Percentiles rank a stretch among this genome's conserved stretches.
These are phyloP conservation scores for Thyridium curvatum DNA, from an alignment of 2,329 filamentous ascomycete genomes.

Conservation along the genomic window DNA sequence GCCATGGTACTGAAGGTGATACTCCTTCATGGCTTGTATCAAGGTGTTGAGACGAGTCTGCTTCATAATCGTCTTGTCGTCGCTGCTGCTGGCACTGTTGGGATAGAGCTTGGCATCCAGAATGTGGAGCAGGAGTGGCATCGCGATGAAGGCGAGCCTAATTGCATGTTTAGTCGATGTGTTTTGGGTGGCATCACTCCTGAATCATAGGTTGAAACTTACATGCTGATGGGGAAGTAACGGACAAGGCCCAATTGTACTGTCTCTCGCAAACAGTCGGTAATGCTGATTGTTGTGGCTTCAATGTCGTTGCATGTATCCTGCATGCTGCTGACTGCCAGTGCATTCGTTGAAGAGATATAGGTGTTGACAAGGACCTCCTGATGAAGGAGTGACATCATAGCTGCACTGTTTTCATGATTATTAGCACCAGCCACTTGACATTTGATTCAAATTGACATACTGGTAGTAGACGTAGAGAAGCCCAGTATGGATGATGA, in stretches of 20 bases:
- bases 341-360: too few species aligned
- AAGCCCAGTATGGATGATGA: conserved; percentile 37
- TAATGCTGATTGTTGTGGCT: conserved; percentile 33
- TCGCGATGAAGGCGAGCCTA: conserved; percentile 25
- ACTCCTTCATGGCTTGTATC: conserved; percentile 37
- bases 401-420: conserved; percentile 4
- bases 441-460: conserved; percentile 10
- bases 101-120: conserved; percentile 28
- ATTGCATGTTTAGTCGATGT: too few species aligned
- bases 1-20: conserved; percentile 36
- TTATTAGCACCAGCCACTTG: too few species aligned
- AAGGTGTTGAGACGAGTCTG: conserved; percentile 34
- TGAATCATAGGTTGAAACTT: too few species aligned
- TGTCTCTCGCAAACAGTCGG: conserved; percentile 37
- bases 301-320: conserved; percentile 34
- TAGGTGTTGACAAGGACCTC: too few species aligned
- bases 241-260: conserved; percentile 33
- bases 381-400: too few species aligned
- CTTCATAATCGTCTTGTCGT: conserved; percentile 24
- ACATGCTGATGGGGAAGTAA: conserved; percentile 40
- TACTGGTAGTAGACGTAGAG: conserved; percentile 47
- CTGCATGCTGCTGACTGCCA: conserved; percentile 28
- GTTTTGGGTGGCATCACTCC: too few species aligned
- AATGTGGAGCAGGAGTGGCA: conserved; percentile 27
- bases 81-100: conserved; percentile 9